Evolutionary conservation across 805 yeast species (phyloP).

Genomic region (Candida verbasci): DNA sequence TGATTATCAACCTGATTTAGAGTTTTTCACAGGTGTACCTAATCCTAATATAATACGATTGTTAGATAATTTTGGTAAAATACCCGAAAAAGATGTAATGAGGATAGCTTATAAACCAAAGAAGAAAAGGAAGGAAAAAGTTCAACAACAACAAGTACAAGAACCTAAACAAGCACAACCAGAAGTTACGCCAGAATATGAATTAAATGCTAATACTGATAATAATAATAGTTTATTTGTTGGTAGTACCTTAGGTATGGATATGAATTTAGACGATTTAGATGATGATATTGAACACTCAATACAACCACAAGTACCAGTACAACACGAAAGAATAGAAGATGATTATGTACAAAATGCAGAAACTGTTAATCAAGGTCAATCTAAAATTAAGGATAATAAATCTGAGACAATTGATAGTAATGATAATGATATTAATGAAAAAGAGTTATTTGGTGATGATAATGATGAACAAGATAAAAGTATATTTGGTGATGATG

Average conservation of each 20-base stretch:
- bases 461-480: not conserved
- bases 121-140: conserved; percentile 1
- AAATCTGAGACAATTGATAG: not conserved
- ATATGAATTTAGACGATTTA: not conserved
- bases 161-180: too few relatives aligned
- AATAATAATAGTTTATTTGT: too few relatives aligned
- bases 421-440: not conserved
- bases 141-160: too few relatives aligned
- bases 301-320: too few relatives aligned
- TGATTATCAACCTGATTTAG: conserved; percentile 11
- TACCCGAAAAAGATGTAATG: conserved; percentile 7
- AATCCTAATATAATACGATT: conserved; percentile 11
- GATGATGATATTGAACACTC: not conserved
- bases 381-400: not conserved
- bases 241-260: too few relatives aligned
- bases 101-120: not conserved
- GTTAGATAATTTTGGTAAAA: conserved; percentile 20
- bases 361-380: too few relatives aligned
- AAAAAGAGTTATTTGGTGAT: not conserved
- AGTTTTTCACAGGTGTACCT: conserved; percentile 11
- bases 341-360: too few relatives aligned
- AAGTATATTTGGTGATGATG: not conserved
- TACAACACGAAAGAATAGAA: too few relatives aligned
- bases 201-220: too few relatives aligned
- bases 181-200: too few relatives aligned